phyloP scores from a whole-genome alignment of 352 stramenopile genomes.

The Thalassiosira hispida region DNA sequence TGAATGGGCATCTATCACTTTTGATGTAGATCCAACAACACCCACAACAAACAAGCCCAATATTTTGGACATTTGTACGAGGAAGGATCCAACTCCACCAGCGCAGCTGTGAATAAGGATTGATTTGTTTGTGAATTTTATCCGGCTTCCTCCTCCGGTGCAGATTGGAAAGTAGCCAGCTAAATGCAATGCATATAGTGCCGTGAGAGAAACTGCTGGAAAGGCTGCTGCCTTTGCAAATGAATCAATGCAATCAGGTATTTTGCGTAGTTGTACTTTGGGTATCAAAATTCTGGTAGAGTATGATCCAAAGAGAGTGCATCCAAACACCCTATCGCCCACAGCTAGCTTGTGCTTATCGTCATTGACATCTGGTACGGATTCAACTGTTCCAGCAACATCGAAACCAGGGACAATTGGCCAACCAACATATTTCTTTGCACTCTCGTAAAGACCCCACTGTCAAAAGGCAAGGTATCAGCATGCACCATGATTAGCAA shows the following conservation, averaged over 20 bases:
- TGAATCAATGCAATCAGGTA: conserved; percentile 57
- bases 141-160: conserved; percentile 17
- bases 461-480: background rate
- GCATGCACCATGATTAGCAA: conserved; percentile 9
- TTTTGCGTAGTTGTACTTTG: conserved; percentile 72
- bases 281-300: conserved; percentile 69
- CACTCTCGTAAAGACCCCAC: conserved; percentile 82
- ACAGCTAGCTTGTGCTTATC: conserved; percentile 46
- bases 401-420: conserved; percentile 84
- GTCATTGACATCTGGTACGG: conserved; percentile 35
- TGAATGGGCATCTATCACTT: conserved; percentile 68
- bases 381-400: conserved; percentile 72
- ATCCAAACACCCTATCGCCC: conserved; percentile 78
- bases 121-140: conserved; percentile 65
- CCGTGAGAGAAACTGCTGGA: conserved; percentile 78
- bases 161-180: conserved; percentile 66
- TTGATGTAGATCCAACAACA: conserved; percentile 73
- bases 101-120: conserved; percentile 83
- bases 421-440: conserved; percentile 81
- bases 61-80: conserved; percentile 82
- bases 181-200: conserved; percentile 77
- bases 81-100: conserved; percentile 78
- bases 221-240: conserved; percentile 68
- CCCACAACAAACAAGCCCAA: conserved; percentile 74
- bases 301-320: conserved; percentile 82